Evolutionary conservation across 305 asterid genomes (phyloP).

Genomic region (Ilex paraguariensis): DNA sequence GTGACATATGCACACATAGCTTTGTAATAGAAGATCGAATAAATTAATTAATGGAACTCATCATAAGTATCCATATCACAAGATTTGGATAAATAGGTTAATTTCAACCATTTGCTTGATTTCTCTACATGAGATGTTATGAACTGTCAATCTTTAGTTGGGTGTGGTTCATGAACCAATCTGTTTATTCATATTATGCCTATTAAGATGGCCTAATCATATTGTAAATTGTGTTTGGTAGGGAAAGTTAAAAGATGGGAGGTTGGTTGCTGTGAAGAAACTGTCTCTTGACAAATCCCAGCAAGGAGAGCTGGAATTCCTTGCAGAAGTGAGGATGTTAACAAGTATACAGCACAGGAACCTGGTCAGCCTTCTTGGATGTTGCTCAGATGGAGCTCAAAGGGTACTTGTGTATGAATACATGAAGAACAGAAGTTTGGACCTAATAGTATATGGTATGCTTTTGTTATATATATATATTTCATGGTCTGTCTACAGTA

Average conservation of each 20-base stretch:
- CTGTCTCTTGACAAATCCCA: constrained; percentile 58
- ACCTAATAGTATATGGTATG: constrained; percentile 59
- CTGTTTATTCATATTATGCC: too few relatives aligned
- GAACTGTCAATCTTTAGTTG: too few relatives aligned
- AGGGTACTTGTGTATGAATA: constrained; percentile 71
- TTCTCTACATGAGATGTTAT: too few relatives aligned
- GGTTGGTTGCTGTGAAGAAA: constrained; percentile 54
- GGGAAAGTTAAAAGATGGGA: constrained; percentile 68
- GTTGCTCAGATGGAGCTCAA: constrained; percentile 70
- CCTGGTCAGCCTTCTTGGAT: constrained; percentile 69
- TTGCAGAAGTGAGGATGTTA: constrained; percentile 59
- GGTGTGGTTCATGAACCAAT: too few relatives aligned
- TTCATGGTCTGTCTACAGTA: not conserved
- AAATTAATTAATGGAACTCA: too few relatives aligned
- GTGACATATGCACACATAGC: too few relatives aligned
- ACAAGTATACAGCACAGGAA: constrained; percentile 81
- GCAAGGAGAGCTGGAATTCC: constrained; percentile 74
- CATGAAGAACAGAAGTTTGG: constrained; percentile 69
- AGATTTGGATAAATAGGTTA: too few relatives aligned
- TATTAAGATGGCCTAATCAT: too few relatives aligned
- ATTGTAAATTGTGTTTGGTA: constrained; percentile 1
- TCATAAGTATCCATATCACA: too few relatives aligned
- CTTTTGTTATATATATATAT: not conserved
- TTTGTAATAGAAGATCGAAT: too few relatives aligned
- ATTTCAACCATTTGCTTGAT: too few relatives aligned